Conservation (phyloP, 106 monocot species). For the Cymbidium sinense region DNA sequence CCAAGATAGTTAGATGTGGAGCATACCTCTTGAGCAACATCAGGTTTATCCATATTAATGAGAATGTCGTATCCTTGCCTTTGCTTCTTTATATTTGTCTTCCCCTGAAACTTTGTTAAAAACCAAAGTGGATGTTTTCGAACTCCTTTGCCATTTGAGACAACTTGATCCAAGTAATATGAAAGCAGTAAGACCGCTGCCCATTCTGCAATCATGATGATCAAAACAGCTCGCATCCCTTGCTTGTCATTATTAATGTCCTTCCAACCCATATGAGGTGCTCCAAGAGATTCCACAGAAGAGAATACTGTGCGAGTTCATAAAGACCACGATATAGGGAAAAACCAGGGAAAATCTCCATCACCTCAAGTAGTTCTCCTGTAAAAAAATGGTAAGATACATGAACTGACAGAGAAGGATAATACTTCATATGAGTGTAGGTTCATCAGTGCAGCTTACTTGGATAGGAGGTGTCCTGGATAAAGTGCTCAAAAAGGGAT, state of each 20-base stretch:
- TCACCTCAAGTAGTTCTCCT: slow-evolving; percentile 3
- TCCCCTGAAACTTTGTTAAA: neutral
- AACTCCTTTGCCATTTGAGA: slow-evolving; percentile 2
- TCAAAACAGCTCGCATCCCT: slow-evolving; percentile 10
- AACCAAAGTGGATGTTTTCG: slow-evolving; percentile 21
- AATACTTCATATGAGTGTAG: neutral
- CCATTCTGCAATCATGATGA: slow-evolving; percentile 29
- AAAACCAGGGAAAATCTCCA: slow-evolving; percentile 16
- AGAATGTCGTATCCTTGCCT: slow-evolving; percentile 12
- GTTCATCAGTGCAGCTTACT: slow-evolving; percentile 25
- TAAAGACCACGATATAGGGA: slow-evolving; percentile 23
- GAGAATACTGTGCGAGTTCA: slow-evolving; percentile 20
- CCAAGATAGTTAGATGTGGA: neutral
- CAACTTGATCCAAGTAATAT: slow-evolving; percentile 30
- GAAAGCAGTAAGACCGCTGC: slow-evolving; percentile 3
- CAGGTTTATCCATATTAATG: slow-evolving; percentile 26
- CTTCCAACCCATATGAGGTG: too few species aligned
- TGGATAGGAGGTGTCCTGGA: slow-evolving; percentile 35
- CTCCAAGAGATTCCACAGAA: neutral
- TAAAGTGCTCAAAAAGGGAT: slow-evolving; percentile 25
- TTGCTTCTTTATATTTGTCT: neutral
- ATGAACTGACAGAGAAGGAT: neutral
- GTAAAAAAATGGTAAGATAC: neutral
- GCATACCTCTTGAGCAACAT: slow-evolving; percentile 36
- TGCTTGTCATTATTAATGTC: too few species aligned